These are phyloP conservation scores for Epicoccum nigrum DNA, from an alignment of 2,329 filamentous ascomycete species.

Conservation along the genomic window DNA sequence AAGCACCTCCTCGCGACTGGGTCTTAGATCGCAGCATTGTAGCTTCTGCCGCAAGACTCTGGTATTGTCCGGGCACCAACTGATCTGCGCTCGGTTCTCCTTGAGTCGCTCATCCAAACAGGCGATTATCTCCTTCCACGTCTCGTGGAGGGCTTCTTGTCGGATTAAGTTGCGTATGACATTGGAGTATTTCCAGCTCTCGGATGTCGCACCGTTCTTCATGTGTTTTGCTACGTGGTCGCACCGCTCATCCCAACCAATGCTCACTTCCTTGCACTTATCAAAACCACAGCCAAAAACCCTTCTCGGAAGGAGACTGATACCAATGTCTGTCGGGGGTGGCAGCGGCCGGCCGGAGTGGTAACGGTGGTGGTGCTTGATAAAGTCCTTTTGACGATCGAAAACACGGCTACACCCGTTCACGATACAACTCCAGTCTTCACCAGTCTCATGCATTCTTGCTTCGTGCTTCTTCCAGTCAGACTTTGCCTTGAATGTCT, in stretches of 20 bases:
- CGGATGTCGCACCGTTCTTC: conserved; percentile 44
- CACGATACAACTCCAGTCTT: conserved; percentile 47
- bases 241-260: conserved; percentile 48
- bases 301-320: conserved; percentile 39
- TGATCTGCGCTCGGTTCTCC: conserved; percentile 46
- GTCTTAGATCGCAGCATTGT: conserved; percentile 46
- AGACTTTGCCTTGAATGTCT: conserved; percentile 48
- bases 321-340: conserved; percentile 44
- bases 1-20: conserved; percentile 45
- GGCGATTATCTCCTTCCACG: conserved; percentile 46
- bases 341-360: conserved; percentile 45
- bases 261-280: conserved; percentile 48
- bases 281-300: conserved; percentile 49
- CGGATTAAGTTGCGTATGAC: conserved; percentile 47
- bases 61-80: conserved; percentile 47
- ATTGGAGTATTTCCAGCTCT: conserved; percentile 48
- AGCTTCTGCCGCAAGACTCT: conserved; percentile 46
- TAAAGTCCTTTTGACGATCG: conserved; percentile 46
- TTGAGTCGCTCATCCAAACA: conserved; percentile 41
- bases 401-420: conserved; percentile 45
- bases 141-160: conserved; percentile 45
- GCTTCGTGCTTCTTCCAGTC: conserved; percentile 51
- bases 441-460: conserved; percentile 48
- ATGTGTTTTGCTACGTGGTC: conserved; percentile 49
- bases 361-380: conserved; percentile 46